phyloP scores from a whole-genome alignment of 129 eudicot genomes.

The Rutidosis leptorrhynchoides region DNA sequence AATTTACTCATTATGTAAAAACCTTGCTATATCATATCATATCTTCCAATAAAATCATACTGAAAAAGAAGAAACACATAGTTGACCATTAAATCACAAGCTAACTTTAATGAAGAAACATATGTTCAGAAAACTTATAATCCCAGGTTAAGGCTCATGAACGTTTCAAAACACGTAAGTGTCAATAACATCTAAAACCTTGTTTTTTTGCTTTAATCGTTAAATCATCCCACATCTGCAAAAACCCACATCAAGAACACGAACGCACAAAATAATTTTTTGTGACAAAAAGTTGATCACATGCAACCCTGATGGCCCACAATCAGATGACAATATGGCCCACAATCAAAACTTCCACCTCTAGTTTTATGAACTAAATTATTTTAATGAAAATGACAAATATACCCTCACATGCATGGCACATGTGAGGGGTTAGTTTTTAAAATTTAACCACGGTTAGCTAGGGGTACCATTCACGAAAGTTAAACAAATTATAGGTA shows the following conservation, averaged over 20 bases:
- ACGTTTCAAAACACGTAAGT: constrained; percentile 94
- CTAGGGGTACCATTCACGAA: too few relatives aligned
- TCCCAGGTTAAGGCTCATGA: constrained; percentile 93
- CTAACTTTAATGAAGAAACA: constrained; percentile 10
- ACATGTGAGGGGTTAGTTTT: too few relatives aligned
- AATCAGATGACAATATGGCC: too few relatives aligned
- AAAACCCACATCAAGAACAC: constrained; percentile 5
- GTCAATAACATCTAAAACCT: constrained; percentile 85
- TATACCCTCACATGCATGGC: too few relatives aligned
- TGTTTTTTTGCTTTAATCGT: constrained; percentile 73
- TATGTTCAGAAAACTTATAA: constrained; percentile 40
- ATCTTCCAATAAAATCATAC: constrained; percentile 84
- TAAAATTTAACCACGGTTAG: too few relatives aligned
- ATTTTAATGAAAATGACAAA: too few relatives aligned
- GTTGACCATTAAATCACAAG: neutral
- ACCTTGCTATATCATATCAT: constrained; percentile 79
- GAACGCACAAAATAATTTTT: neutral
- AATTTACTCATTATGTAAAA: constrained; percentile 48
- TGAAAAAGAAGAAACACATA: constrained; percentile 21
- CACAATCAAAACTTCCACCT: too few relatives aligned
- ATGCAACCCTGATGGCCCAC: too few relatives aligned
- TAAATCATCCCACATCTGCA: constrained; percentile 99
- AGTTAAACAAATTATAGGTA: too few relatives aligned
- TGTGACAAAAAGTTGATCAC: too few relatives aligned
- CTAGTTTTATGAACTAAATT: too few relatives aligned